Evolutionary conservation across 164 flowering plant genomes (phyloP).

Genomic region (Piper betle): DNA sequence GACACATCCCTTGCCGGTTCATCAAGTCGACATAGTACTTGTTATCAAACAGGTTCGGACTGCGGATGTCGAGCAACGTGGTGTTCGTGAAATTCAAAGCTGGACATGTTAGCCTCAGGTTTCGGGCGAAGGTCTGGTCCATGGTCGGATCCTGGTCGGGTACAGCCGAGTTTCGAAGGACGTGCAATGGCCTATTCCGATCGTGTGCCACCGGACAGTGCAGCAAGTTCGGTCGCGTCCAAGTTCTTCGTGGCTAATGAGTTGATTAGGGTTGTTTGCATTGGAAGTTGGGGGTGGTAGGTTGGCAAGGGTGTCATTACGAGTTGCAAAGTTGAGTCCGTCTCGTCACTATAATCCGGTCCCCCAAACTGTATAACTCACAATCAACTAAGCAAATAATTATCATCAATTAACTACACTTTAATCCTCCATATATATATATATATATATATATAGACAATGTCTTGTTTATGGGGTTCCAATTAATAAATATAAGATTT

Average conservation of each 20-base stretch:
- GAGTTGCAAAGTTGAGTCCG: constrained; percentile 36
- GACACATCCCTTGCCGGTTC: constrained; percentile 56
- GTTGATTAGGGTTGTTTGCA: constrained; percentile 16
- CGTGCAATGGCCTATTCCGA: constrained; percentile 48
- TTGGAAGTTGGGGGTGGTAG: constrained; percentile 29
- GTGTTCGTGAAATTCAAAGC: constrained; percentile 16
- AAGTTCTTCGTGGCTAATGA: constrained; percentile 26
- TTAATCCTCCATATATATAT: neutral
- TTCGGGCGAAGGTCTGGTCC: constrained; percentile 33
- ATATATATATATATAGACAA: neutral
- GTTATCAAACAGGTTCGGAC: constrained; percentile 51
- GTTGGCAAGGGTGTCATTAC: constrained; percentile 23
- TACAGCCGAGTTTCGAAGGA: constrained; percentile 43
- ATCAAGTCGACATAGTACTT: constrained; percentile 56
- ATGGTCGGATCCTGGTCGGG: constrained; percentile 42
- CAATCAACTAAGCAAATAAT: no score
- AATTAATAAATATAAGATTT: neutral
- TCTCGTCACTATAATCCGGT: constrained; percentile 43
- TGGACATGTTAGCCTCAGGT: constrained; percentile 34
- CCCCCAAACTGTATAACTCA: constrained; percentile 38
- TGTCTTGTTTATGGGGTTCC: neutral
- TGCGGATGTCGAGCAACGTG: constrained; percentile 26
- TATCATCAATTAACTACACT: no score
- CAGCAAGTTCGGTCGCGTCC: constrained; percentile 42
- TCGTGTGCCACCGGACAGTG: constrained; percentile 75